A percentile compares a stretch with the other conserved stretches of the same genome.
Evolutionary conservation across 108 stramenopile species (phyloP).

Genomic region (Skeletonema menzelii): DNA sequence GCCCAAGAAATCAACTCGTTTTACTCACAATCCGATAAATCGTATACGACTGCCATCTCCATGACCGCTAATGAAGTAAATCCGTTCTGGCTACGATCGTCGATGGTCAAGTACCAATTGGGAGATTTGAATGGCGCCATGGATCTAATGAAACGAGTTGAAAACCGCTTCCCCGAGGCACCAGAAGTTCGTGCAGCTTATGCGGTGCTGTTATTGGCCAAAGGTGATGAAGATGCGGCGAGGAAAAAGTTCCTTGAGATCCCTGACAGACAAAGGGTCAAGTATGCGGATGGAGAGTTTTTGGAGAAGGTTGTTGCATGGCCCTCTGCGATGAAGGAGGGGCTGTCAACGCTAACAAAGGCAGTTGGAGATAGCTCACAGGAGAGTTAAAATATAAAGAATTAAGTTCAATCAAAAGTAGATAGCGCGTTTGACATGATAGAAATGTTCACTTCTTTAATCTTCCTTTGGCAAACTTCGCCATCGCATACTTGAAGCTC

Average conservation of each 20-base stretch:
- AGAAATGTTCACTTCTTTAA: slow-evolving; percentile 7
- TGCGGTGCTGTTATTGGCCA: slow-evolving; percentile 62
- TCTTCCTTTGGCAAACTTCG: slow-evolving; percentile 79
- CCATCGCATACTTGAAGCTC: slow-evolving; percentile 67
- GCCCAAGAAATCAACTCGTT: slow-evolving; percentile 78
- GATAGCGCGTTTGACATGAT: not conserved
- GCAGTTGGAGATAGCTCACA: slow-evolving; percentile 36
- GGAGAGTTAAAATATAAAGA: not conserved
- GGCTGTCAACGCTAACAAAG: slow-evolving; percentile 30
- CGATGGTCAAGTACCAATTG: slow-evolving; percentile 80
- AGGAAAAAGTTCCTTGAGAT: slow-evolving; percentile 81
- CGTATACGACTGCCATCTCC: slow-evolving; percentile 73
- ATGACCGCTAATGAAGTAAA: slow-evolving; percentile 88
- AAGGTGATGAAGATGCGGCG: slow-evolving; percentile 70
- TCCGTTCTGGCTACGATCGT: slow-evolving; percentile 81
- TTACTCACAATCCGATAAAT: slow-evolving; percentile 58
- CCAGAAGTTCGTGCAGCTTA: slow-evolving; percentile 84
- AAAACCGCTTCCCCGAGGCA: slow-evolving; percentile 87
- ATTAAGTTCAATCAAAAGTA: not conserved
- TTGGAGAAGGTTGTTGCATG: slow-evolving; percentile 63
- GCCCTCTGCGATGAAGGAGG: slow-evolving; percentile 74
- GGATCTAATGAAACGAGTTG: slow-evolving; percentile 76
- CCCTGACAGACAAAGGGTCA: slow-evolving; percentile 70
- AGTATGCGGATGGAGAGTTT: slow-evolving; percentile 62
- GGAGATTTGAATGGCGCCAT: slow-evolving; percentile 61